Percentiles rank a stretch among this genome's conserved stretches.
These are phyloP conservation scores for Fusarium camptoceras DNA, from an alignment of 2,329 filamentous ascomycete species.

Conservation along the genomic window DNA sequence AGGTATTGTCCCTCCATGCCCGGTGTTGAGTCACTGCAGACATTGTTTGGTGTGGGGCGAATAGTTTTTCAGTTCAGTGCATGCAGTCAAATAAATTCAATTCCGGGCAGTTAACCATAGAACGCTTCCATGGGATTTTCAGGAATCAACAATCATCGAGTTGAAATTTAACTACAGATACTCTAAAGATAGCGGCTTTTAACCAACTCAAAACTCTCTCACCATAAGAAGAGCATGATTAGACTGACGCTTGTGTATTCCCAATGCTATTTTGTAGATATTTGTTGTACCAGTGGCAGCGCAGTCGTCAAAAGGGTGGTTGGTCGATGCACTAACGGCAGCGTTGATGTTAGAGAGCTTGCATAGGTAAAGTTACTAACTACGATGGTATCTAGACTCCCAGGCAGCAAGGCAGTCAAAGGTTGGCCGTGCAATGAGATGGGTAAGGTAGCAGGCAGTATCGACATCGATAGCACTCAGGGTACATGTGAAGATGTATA, in stretches of 20 bases:
- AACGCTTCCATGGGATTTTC: background rate
- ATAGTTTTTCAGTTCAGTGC: background rate
- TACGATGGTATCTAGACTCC: background rate
- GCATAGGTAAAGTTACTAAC: background rate
- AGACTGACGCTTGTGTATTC: background rate
- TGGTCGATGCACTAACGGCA: background rate
- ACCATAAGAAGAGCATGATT: background rate
- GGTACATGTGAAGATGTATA: background rate
- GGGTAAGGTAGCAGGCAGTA: background rate
- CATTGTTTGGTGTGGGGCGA: background rate
- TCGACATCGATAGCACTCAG: background rate
- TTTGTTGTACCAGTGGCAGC: background rate
- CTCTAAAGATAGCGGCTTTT: background rate
- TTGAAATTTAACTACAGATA: background rate
- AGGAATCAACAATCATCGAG: background rate
- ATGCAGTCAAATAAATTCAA: background rate
- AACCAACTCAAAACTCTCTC: background rate
- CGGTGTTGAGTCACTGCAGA: background rate
- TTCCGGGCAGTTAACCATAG: background rate
- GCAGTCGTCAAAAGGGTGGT: background rate
- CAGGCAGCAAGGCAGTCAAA: background rate
- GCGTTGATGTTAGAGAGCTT: background rate
- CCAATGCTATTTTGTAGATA: background rate
- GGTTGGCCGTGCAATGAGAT: background rate
- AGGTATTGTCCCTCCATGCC: constrained; percentile 6